Evolutionary conservation across 2,329 filamentous ascomycete species (phyloP), one percentile per base, ranked within the genome.

Genomic region (Xylariaceae sp.): DNA sequence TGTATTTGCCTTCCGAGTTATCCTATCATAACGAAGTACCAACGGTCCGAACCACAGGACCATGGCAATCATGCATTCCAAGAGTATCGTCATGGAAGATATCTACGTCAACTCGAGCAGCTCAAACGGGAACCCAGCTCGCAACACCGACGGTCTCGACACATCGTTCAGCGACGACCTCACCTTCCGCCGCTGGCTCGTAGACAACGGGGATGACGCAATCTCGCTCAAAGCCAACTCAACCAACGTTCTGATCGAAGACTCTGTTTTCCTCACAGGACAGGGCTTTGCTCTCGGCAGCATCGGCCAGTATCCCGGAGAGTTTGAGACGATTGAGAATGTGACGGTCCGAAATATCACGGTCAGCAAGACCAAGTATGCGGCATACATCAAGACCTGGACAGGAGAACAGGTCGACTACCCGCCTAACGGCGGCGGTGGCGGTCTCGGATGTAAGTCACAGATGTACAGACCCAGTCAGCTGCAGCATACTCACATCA

Each of bases 341-440:
- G 67, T 82, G 33, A 68, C 65, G 5, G 76, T 70, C 1, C 65
- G 68, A 9, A 76, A 81, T 56, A 69, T 80, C 31, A 67, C 66
- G 2, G 72, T 72, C 45, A 55, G 69, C 42, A 69, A 75, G 49
- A 78, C 74, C 4, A 58, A 70, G 1, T 72, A 79, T 52, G 74
- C 69, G 1, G 70, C 69, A n/a, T 79, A 80, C 55, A 62, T 82
- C 51, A 83, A 83, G 66, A 82, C 78, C 0, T 83, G 80, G 80
- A 78, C 77, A 0, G 77, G 76, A 15, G 63, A 74, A 10, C 69
- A 70, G 33, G 68, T 69, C 27, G 75, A 76, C 15, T 76, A 72
- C 44, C 76, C 77, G 1, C 79, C 78, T 1, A 83, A 84, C 54
- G 79, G 80, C 14, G 80, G 78, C 2, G 79, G 79, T 11, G 80